Base-by-base conservation (phyloP, 192 early-diverging fungal species). In the Backusella australiensis region DNA sequence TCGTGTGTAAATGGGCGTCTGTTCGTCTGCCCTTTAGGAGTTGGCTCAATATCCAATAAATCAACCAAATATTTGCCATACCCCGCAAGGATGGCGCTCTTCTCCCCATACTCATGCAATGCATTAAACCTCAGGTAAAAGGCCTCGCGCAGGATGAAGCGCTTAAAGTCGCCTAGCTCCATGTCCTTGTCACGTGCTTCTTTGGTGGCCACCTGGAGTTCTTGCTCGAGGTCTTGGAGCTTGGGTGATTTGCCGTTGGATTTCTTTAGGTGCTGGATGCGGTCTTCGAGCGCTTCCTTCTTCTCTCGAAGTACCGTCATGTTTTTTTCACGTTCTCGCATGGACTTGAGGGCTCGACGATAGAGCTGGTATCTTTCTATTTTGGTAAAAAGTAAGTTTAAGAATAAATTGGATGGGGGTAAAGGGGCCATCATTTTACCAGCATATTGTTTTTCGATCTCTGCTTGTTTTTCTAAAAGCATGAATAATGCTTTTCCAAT, bases 61-160 rank as follows among this genome's bases (percentile, higher is more conserved):
- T 83, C 82, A 26, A 80, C 78, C 26, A 83, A 49, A 41, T 83
- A 83, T 41, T 80, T 80, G 11, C 82, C 82, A 75, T 80, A 78
- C 34, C 82, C 82, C 15, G 82, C 78, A 34, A 83, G 12, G 3
- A 83, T 42, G 2, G 78, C 67, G 0, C 71, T 68, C 56, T 83
- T 83, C 35, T 83, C 82, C n/a, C 79, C 71, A 75, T 75, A 80
- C 49, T 83, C 82, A 59, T 74, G 69, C 71, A 80, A 74, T 7
- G 82, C 82, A 74, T 83, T 83, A 53, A 83, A 83, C 2, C 78
- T 72, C 34, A 83, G 34, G 56, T 83, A 83, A 42, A 83, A 83
- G 2, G 82, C 82, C 32, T 83, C 82, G 1, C 74, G 35, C 19
- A 83, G 66, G 34, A 79, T 79, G 66, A 83, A 83, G 11, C 79